Evolutionary conservation across 768 basidiomycete genomes (phyloP).

Genomic region (Kwoniella europaea): DNA sequence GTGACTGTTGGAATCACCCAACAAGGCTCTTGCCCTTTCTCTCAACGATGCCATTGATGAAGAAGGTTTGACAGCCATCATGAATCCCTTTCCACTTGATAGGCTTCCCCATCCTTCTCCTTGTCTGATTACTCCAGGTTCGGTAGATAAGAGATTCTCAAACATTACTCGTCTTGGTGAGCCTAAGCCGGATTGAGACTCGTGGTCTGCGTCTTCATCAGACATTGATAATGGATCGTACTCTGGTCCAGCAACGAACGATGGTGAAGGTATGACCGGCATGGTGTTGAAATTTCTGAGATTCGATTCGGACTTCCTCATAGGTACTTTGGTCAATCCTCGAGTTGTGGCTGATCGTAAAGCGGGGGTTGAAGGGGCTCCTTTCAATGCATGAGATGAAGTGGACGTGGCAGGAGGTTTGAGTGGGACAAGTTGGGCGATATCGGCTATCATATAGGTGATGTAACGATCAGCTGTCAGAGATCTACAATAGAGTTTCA

Average conservation of each 20-base stretch:
- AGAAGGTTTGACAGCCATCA: constrained; percentile 26
- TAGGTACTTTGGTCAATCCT: constrained; percentile 13
- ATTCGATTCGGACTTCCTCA: constrained; percentile 48
- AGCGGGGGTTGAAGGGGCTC: constrained; percentile 49
- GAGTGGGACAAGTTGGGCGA: constrained; percentile 37
- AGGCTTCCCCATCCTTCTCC: constrained; percentile 46
- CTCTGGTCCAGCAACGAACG: constrained; percentile 26
- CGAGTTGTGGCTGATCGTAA: constrained; percentile 33
- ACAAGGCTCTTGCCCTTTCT: constrained; percentile 37
- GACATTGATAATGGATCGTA: constrained; percentile 20
- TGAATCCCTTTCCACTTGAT: constrained; percentile 27
- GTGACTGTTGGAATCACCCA: constrained; percentile 13
- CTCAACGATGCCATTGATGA: constrained; percentile 45
- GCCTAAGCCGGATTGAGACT: not conserved
- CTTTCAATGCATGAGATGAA: constrained; percentile 32
- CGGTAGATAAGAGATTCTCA: constrained; percentile 39
- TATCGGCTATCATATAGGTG: constrained; percentile 19
- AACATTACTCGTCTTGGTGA: constrained; percentile 36
- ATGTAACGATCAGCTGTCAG: too few species aligned
- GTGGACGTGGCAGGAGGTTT: constrained; percentile 31
- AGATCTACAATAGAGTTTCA: too few species aligned
- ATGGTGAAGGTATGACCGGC: constrained; percentile 30
- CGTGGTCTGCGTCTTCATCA: constrained; percentile 25
- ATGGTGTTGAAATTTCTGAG: constrained; percentile 46
- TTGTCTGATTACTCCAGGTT: constrained; percentile 45